Conservation (phyloP, 2,329 filamentous ascomycete genomes). For the Cladophialophora chaetospira region DNA sequence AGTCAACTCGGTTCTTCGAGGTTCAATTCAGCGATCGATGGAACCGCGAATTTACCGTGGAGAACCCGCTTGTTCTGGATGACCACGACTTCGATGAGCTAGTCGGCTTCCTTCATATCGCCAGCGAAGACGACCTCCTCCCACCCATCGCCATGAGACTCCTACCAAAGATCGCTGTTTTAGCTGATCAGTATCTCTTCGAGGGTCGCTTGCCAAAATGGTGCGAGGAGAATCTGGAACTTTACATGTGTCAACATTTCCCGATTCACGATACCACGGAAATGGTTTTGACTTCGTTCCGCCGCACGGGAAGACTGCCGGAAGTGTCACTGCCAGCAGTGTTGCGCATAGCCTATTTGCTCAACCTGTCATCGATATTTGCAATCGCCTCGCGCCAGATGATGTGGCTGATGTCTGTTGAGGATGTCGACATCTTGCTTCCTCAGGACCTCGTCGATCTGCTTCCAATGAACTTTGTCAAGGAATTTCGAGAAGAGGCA, state of each 20-base stretch:
- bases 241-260: not conserved
- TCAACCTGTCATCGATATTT: not conserved
- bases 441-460: not conserved
- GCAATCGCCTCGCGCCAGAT: not conserved
- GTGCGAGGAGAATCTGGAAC: not conserved
- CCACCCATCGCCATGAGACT: not conserved
- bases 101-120: not conserved
- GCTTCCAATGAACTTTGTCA: not conserved
- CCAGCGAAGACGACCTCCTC: not conserved
- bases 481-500: not conserved
- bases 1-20: not conserved
- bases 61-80: not conserved
- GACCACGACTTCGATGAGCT: not conserved
- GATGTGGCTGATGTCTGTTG: not conserved
- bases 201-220: not conserved
- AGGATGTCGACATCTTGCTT: not conserved
- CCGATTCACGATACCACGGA: not conserved
- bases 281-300: not conserved
- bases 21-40: not conserved
- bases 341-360: not conserved
- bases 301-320: too few species aligned
- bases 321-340: not conserved
- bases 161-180: not conserved
- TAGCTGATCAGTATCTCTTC: conserved; percentile 6
- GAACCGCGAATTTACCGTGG: not conserved